Evolutionary conservation across 805 yeast species (phyloP), one percentile per base, ranked within the genome.

Genomic region (Martiniozyma abietophila): DNA sequence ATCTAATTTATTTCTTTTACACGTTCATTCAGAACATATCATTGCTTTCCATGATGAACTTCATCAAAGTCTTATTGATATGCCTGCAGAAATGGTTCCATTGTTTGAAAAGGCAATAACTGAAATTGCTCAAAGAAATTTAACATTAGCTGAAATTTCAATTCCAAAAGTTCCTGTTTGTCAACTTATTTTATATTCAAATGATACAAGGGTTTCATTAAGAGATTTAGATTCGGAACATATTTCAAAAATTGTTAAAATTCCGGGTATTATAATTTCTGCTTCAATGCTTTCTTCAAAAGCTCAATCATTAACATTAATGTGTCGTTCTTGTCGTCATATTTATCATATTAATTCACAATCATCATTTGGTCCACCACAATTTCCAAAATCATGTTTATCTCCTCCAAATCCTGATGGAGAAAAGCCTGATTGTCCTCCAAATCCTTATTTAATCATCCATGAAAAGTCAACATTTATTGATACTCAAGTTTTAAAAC

Each of bases 381-480:
- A 62, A 35, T 62, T 81, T 43, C 95, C 95, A 10, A 69, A 71
- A 20, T 55, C 51, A 26, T 85, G 95, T 59, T 74, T 67, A 47
- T 68, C 74, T 6, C 67, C 74, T 4, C 64, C 72, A 4, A 74
- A 71, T 29, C 68, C 63, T 19, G 52, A 52, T 27, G 74, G 72
- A 39, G 70, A 62, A 39, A 65, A 56, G 43, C 67, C 65, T 16
- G 62, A 65, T 40, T 92, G 99, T 62, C 95, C 95, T 2, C 74
- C 78, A 10, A 95, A 89, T 48, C 98, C 99, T 3, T 92, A 86
- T 50, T 72, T 83, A 24, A 82, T 92, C 40, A 86, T 84, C 20
- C 98, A 92, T 59, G 97, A 92, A 54, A 82, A 84, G 51, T 85
- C 96, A 2, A 65, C 73, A n/a, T 92, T 88, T 56, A 79, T 92